Evolutionary conservation across 108 stramenopile genomes (phyloP), one percentile per base, ranked within the genome.

Genomic region (Pseudonitzschia pungens): DNA sequence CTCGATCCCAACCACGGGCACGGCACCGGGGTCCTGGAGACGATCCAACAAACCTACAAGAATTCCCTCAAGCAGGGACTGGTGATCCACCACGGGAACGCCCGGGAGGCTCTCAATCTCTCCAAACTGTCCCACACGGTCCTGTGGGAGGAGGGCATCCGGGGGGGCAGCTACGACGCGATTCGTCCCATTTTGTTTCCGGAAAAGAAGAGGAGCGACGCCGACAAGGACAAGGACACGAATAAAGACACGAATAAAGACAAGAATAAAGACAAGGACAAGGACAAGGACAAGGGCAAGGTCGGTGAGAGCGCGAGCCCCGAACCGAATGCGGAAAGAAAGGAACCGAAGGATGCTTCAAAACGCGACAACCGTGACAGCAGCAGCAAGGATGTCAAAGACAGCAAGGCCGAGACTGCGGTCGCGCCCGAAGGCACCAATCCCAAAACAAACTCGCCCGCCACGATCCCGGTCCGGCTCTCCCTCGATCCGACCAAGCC

Each of bases 41-140:
- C 76, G 20, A 64, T 90, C 20, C 68, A 77, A 22, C 54, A 81
- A 66, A 76, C 73, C 4, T 93, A 80, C 77, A 84, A 86, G 57
- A 87, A 94, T 76, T 89, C 89, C n/a, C 81, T 94, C 65, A 94
- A 94, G 76, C 91, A 92, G 74, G 84, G 88, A 15, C 65, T 94
- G 44, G 87, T 85, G 20, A 68, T 94, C 36, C 87, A 89, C 63
- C 78, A 89, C 62, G 87, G 80, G 32, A 79, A 79, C 1, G 69
- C 83, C 53, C 83, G 84, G 58, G 81, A 81, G 26, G 89, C 90
- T 54, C 77, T 89, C 83, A 86, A 86, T 36, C 75, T 94, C 60
- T 85, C 79, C 16, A 92, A 90, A 72, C 68, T 76, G 43, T 74
- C 81, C 0, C 93, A 94, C 62, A 69, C 72, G 62, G 63, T 79